Base-by-base conservation (phyloP, 2,329 filamentous ascomycete species). In the Paradendryphiella salina region DNA sequence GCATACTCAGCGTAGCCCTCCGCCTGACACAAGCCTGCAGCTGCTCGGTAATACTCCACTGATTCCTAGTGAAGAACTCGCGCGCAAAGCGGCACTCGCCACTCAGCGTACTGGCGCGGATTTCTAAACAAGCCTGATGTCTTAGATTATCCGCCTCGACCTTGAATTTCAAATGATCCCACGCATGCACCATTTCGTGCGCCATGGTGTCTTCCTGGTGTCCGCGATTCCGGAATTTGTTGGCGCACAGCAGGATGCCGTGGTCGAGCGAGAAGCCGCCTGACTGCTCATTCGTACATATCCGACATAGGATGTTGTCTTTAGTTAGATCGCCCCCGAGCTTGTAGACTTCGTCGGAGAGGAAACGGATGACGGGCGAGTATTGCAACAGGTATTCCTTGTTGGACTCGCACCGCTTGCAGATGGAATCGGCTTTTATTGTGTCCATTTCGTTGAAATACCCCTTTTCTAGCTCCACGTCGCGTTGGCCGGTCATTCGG, bases 141-240 rank as follows among this genome's bases (percentile, higher is more conserved):
- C 86, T 85, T 74, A 99, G 72, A 71, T 89, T 84, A n/a, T 78
- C 74, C 78, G 88, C 89, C 69, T 97, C 87, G 36, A 96, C 85
- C 75, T 96, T 94, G 79, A 90, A 99, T 57, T 93, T 79, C 63
- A 97, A 70, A 72, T 96, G 88, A 72, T 99, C 94, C 80, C 91
- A 97, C 1, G 92, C 92, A 73, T 99, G 94, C 45, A 99, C 88
- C 90, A 99, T 95, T 77, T 99, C 94, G 74, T 99, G 94, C 21
- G 92, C 87, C 67, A 99, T 79, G 9, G 92, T 96, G 72, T 99
- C 94, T 77, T 99, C 94, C 62, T 96, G 74, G 70, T 96, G 90
- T 26, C 86, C 85, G 50, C 85, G 79, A 69, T 90, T 85, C 52
- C 87, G 80, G 69, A 97, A 84, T 75, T 94, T 87, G 75, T 99